Conservation (phyloP, 2,329 filamentous ascomycete genomes). For the Aspergillus quadrilineatus region DNA sequence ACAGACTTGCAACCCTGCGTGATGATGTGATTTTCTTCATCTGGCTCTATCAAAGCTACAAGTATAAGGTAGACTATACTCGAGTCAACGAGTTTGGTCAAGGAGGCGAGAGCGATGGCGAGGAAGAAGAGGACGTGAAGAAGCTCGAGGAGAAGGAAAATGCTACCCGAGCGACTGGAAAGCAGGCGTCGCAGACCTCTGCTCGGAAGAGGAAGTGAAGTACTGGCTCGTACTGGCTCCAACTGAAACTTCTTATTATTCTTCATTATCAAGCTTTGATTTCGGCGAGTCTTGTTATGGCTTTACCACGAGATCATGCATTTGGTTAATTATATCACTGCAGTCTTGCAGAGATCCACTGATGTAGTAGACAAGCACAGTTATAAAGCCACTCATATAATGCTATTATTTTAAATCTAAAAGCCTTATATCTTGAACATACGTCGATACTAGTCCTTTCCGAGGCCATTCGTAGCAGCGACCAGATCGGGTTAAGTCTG, state of each 20-base stretch:
- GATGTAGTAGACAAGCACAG: not conserved
- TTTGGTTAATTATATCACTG: not conserved
- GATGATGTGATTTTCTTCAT: conserved; percentile 99
- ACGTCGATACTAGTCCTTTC: not conserved
- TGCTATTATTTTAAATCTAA: not conserved
- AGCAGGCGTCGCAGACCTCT: conserved; percentile 27
- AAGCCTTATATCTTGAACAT: not conserved
- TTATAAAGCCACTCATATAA: not conserved
- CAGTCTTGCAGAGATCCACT: not conserved
- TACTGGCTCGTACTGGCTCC: not conserved
- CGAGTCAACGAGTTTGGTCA: conserved; percentile 98
- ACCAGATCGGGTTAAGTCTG: conserved; percentile 14
- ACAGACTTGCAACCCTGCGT: conserved; percentile 84
- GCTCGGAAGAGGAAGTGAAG: conserved; percentile 37
- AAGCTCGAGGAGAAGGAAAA: conserved; percentile 11
- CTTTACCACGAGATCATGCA: not conserved
- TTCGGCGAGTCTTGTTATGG: not conserved
- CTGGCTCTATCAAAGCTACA: conserved; percentile 91
- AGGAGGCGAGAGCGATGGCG: conserved; percentile 84
- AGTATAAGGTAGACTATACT: conserved; percentile 86
- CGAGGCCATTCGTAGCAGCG: not conserved
- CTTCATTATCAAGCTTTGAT: not conserved
- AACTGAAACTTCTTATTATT: not conserved
- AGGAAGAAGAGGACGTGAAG: conserved; percentile 32
- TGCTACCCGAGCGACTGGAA: conserved; percentile 30